Conservation (phyloP, 768 basidiomycete species). For the Leucogyrophana mollusca region DNA sequence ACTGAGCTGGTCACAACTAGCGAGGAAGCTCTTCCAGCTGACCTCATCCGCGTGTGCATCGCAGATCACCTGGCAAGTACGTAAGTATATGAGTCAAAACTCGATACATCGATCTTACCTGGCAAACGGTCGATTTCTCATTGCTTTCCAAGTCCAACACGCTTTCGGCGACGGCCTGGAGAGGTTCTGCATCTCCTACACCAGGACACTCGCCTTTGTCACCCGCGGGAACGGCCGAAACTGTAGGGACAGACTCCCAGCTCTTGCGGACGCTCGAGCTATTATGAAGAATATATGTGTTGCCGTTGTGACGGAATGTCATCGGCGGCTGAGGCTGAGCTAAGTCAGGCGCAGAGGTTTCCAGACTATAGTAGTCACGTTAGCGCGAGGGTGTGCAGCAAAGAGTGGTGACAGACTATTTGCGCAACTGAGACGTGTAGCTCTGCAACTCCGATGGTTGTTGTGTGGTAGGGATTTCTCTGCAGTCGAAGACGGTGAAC, state of each 20-base stretch:
- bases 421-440: conserved; percentile 39
- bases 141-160: conserved; percentile 53
- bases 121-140: conserved; percentile 48
- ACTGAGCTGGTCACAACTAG: conserved; percentile 43
- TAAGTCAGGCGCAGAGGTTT: conserved; percentile 25
- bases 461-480: conserved; percentile 21
- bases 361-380: conserved; percentile 26
- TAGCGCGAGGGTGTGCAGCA: not conserved
- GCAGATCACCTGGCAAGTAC: conserved; percentile 42
- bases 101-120: conserved; percentile 40
- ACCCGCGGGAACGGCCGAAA: conserved; percentile 5
- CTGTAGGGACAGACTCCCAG: conserved; percentile 20
- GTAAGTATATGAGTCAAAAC: conserved; percentile 1
- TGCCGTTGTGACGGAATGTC: conserved; percentile 33
- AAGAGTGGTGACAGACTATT: conserved; percentile 41
- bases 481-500: conserved; percentile 39
- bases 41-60: conserved; percentile 33
- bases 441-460: conserved; percentile 41
- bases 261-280: conserved; percentile 49
- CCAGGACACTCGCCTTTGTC: not conserved
- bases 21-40: conserved; percentile 47
- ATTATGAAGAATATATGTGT: conserved; percentile 45
- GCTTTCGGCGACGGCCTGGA: conserved; percentile 42
- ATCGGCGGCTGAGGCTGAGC: conserved; percentile 50
- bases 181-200: conserved; percentile 3